phyloP scores from a whole-genome alignment of 116 monocot genomes.

The Dioscorea cayenensis region DNA sequence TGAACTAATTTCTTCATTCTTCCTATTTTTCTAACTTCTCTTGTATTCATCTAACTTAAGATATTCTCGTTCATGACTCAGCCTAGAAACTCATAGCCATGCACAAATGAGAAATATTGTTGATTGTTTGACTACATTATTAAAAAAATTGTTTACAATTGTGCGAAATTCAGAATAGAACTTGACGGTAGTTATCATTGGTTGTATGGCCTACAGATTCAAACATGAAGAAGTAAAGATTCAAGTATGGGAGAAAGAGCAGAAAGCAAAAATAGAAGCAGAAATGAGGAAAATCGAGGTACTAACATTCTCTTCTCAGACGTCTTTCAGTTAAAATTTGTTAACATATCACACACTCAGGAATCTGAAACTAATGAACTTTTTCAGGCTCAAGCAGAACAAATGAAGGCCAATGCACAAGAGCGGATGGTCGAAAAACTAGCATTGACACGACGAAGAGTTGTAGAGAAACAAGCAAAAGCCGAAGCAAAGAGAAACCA shows the following conservation, averaged over 20 bases:
- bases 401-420: constrained; percentile 36
- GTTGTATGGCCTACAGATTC: constrained; percentile 21
- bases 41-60: too few relatives aligned
- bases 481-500: constrained; percentile 32
- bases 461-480: constrained; percentile 33
- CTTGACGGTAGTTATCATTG: not conserved
- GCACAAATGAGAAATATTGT: too few relatives aligned
- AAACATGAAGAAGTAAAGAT: constrained; percentile 48
- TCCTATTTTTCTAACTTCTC: too few relatives aligned
- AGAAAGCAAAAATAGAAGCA: constrained; percentile 46
- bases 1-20: too few relatives aligned
- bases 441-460: constrained; percentile 10
- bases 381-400: constrained; percentile 36
- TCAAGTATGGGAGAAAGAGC: constrained; percentile 51
- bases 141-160: too few relatives aligned
- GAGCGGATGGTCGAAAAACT: constrained; percentile 32
- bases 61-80: too few relatives aligned
- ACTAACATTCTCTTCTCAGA: not conserved
- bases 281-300: constrained; percentile 48
- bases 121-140: too few relatives aligned
- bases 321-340: not conserved
- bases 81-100: too few relatives aligned
- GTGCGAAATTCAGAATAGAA: too few relatives aligned
- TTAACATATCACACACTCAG: too few relatives aligned
- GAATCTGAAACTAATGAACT: not conserved